Conservation (phyloP, 1,284 basidiomycete species). For the Ganoderma lucidum region DNA sequence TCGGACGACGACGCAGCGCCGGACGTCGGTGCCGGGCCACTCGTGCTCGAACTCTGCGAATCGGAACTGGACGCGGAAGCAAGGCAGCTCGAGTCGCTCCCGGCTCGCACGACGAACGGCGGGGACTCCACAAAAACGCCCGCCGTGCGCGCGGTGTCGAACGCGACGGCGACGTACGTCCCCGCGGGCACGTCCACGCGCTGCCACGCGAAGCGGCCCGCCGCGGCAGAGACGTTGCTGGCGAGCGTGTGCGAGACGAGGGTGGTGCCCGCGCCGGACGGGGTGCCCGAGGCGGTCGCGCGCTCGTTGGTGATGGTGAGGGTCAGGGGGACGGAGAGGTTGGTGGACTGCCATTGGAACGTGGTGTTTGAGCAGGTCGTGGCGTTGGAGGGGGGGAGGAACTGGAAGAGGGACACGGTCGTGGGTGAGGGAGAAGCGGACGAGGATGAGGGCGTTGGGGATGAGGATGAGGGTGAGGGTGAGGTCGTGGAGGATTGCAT, state of each 20-base stretch:
- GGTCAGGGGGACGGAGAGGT: constrained; percentile 28
- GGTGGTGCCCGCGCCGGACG: neutral
- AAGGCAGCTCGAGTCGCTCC: constrained; percentile 26
- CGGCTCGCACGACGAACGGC: constrained; percentile 35
- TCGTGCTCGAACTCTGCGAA: neutral
- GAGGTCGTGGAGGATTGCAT: neutral
- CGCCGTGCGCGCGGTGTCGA: constrained; percentile 28
- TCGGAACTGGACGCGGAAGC: neutral
- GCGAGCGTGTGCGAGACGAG: constrained; percentile 35
- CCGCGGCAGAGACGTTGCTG: constrained; percentile 31
- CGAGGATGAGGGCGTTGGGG: constrained; percentile 19
- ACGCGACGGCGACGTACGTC: constrained; percentile 36
- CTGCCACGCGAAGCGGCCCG: constrained; percentile 32
- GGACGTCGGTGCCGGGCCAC: neutral
- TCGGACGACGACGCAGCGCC: neutral
- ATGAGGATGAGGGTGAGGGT: constrained; percentile 11
- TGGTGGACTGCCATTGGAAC: constrained; percentile 33
- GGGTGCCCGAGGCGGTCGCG: constrained; percentile 2
- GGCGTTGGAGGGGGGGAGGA: constrained; percentile 34
- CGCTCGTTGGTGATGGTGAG: constrained; percentile 38
- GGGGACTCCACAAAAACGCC: constrained; percentile 32
- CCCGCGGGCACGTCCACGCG: constrained; percentile 38
- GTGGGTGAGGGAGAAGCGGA: constrained; percentile 2
- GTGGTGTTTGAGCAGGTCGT: constrained; percentile 32
- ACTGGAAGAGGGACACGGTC: constrained; percentile 24